phyloP scores from a whole-genome alignment of 345 rosid genomes.

The Theobroma cacao region DNA sequence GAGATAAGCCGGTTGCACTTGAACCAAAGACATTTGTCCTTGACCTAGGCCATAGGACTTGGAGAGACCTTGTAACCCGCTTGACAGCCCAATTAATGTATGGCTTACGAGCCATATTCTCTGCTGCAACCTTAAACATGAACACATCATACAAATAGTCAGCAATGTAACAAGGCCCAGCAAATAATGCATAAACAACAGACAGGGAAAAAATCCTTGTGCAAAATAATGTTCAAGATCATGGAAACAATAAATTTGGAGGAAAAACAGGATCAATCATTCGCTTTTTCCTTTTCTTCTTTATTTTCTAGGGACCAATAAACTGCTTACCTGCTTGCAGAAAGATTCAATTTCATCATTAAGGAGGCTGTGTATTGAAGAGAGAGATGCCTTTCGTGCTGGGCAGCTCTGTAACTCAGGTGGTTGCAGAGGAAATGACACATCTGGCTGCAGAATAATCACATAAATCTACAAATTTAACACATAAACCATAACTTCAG shows the following conservation, averaged over 20 bases:
- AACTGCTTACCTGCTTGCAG: conserved; percentile 71
- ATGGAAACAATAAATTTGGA: conserved; percentile 15
- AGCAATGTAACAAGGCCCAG: conserved; percentile 1
- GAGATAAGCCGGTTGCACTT: conserved; percentile 90
- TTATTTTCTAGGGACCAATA: neutral
- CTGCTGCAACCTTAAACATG: conserved; percentile 67
- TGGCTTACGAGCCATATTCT: conserved; percentile 78
- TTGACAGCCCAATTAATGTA: conserved; percentile 93
- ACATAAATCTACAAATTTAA: conserved; percentile 27
- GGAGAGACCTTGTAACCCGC: conserved; percentile 93
- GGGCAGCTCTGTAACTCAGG: conserved; percentile 63
- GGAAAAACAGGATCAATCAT: conserved; percentile 12
- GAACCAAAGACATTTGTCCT: conserved; percentile 92
- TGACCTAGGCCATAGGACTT: conserved; percentile 97
- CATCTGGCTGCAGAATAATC: conserved; percentile 80
- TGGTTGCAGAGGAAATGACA: conserved; percentile 75
- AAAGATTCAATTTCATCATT: conserved; percentile 82
- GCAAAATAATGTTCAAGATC: conserved; percentile 9
- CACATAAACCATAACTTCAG: conserved; percentile 13
- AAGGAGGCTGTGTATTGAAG: conserved; percentile 69
- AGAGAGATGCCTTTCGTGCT: conserved; percentile 49
- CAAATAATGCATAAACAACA: neutral
- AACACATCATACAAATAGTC: conserved; percentile 25
- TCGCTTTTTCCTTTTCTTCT: conserved; percentile 3
- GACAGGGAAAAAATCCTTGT: neutral